Evolutionary conservation across 352 stramenopile genomes (phyloP).

Genomic region (Globisporangium okanoganense): DNA sequence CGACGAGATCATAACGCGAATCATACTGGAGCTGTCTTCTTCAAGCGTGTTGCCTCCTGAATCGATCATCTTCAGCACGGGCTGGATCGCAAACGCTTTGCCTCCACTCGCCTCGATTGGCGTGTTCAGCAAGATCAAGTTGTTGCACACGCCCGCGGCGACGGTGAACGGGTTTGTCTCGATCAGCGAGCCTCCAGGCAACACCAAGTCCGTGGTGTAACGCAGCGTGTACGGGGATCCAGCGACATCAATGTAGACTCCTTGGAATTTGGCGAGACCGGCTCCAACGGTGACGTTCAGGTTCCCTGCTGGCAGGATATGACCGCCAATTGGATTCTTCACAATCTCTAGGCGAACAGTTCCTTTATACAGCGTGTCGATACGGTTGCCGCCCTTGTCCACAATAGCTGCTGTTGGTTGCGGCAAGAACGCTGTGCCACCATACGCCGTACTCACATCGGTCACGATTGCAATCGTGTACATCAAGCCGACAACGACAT

Average conservation of each 20-base stretch:
- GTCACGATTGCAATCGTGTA: constrained; percentile 61
- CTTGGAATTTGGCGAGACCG: constrained; percentile 57
- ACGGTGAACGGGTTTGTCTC: constrained; percentile 83
- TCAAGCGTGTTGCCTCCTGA: constrained; percentile 62
- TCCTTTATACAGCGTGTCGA: constrained; percentile 38
- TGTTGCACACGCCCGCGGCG: constrained; percentile 45
- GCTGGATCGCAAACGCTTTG: constrained; percentile 70
- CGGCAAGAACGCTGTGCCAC: constrained; percentile 68
- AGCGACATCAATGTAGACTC: constrained; percentile 68
- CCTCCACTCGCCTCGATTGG: constrained; percentile 45
- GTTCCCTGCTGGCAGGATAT: constrained; percentile 39
- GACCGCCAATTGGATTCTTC: constrained; percentile 51
- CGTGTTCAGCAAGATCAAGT: constrained; percentile 39
- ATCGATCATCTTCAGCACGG: constrained; percentile 76
- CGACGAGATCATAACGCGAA: constrained; percentile 61
- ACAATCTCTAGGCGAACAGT: constrained; percentile 63
- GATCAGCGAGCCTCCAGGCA: constrained; percentile 44
- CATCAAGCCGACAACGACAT: constrained; percentile 57
- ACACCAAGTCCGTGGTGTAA: constrained; percentile 58
- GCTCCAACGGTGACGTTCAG: constrained; percentile 52
- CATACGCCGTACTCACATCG: constrained; percentile 77
- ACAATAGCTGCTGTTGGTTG: constrained; percentile 76
- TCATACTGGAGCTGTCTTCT: constrained; percentile 58
- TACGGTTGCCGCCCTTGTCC: constrained; percentile 72
- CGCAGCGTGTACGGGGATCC: constrained; percentile 73